Evolutionary conservation across 306 rosid species (phyloP).

Genomic region (Casuarina equisetifolia): DNA sequence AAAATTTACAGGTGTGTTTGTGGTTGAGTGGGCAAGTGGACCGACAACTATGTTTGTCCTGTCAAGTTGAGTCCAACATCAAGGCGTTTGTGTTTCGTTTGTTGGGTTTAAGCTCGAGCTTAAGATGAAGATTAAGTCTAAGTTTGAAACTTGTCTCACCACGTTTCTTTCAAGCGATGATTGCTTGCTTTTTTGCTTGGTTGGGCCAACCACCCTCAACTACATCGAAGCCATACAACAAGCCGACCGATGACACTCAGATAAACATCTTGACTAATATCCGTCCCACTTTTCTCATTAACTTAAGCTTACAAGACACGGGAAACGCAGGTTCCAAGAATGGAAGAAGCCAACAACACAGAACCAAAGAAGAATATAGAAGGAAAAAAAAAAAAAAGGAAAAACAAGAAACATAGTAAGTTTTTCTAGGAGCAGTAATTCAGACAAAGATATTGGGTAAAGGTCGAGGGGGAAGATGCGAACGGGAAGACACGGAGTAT

Average conservation of each 20-base stretch:
- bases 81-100: too few relatives aligned
- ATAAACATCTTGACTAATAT: not conserved
- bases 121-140: too few relatives aligned
- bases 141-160: too few relatives aligned
- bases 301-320: not conserved
- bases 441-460: not conserved
- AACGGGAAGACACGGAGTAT: not conserved
- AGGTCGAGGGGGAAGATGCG: not conserved
- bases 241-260: not conserved
- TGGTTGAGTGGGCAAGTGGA: too few relatives aligned
- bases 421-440: not conserved
- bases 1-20: too few relatives aligned
- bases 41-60: too few relatives aligned
- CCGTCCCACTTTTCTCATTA: not conserved
- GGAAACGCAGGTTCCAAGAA: not conserved
- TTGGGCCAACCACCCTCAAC: constrained; percentile 5
- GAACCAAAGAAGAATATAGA: not conserved
- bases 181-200: not conserved
- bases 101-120: too few relatives aligned
- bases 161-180: not conserved
- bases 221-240: not conserved
- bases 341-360: not conserved
- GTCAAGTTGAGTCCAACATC: too few relatives aligned
- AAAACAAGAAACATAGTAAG: not conserved
- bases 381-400: too few relatives aligned